phyloP scores from a whole-genome alignment of 371 early-diverging fungal species.

The Blakeslea trispora region DNA sequence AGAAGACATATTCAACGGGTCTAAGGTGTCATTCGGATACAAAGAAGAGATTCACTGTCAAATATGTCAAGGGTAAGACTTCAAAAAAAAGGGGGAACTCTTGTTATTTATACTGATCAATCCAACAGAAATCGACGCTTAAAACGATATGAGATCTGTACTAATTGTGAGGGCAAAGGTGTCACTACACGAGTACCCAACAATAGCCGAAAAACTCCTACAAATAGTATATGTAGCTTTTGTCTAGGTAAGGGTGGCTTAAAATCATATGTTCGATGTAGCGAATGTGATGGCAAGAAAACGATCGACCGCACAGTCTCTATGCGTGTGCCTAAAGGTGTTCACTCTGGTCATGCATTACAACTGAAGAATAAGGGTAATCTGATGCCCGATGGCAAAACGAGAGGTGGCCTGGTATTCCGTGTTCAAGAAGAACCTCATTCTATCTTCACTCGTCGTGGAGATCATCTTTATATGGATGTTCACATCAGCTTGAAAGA shows the following conservation, averaged over 20 bases:
- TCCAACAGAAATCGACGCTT: not conserved
- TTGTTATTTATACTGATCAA: too few species aligned
- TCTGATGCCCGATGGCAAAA: not conserved
- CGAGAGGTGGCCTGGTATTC: not conserved
- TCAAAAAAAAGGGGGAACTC: too few species aligned
- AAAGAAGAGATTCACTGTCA: not conserved
- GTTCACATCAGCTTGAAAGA: slow-evolving; percentile 75
- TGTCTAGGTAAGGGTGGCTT: slow-evolving; percentile 1
- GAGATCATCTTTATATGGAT: slow-evolving; percentile 74
- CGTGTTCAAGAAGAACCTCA: slow-evolving; percentile 46
- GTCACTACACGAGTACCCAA: not conserved
- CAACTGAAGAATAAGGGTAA: slow-evolving; percentile 4
- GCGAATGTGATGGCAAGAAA: not conserved
- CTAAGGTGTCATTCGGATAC: not conserved
- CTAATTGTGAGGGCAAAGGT: slow-evolving; percentile 3
- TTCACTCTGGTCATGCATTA: slow-evolving; percentile 3
- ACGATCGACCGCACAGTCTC: not conserved
- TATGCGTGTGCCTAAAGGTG: slow-evolving; percentile 4
- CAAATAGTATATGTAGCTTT: not conserved
- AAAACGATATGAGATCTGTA: not conserved
- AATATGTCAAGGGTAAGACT: not conserved
- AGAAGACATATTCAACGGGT: not conserved
- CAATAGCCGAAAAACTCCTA: not conserved
- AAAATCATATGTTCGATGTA: not conserved
- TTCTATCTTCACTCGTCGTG: slow-evolving; percentile 80